Evolutionary conservation across 306 rosid species (phyloP).

Genomic region (Castanea mollissima): DNA sequence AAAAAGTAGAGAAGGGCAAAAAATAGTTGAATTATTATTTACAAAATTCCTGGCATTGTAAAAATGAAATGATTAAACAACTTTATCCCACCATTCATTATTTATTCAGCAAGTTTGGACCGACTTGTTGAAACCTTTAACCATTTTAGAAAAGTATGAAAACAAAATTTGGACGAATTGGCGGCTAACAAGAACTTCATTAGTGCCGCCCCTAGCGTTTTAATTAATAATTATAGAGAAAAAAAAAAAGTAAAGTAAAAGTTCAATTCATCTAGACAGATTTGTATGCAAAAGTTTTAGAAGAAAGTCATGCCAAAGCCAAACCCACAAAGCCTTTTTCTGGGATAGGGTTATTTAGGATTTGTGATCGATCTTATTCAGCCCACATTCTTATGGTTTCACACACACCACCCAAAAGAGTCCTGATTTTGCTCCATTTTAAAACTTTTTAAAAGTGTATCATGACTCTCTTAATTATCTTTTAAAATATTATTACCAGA

Average conservation of each 20-base stretch:
- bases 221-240: background rate
- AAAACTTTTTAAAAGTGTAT: background rate
- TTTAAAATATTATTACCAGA: background rate
- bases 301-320: conserved; percentile 25
- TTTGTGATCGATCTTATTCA: background rate
- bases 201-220: conserved; percentile 30
- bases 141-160: background rate
- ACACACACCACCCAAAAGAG: background rate
- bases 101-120: background rate
- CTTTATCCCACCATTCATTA: background rate
- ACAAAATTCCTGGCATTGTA: background rate
- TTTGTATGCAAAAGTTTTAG: background rate
- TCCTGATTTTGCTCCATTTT: background rate
- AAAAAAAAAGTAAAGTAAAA: conserved; percentile 17
- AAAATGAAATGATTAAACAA: background rate
- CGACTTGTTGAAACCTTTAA: background rate
- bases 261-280: conserved; percentile 66
- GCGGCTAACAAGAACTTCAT: conserved; percentile 22
- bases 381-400: background rate
- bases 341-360: background rate
- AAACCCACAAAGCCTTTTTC: background rate
- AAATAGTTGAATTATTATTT: background rate
- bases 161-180: conserved; percentile 8
- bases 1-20: background rate
- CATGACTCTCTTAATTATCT: background rate